A percentile compares a stretch with the other conserved stretches of the same genome.
phyloP scores from a whole-genome alignment of 108 stramenopile species.

The Discostella pseudostelligera region DNA sequence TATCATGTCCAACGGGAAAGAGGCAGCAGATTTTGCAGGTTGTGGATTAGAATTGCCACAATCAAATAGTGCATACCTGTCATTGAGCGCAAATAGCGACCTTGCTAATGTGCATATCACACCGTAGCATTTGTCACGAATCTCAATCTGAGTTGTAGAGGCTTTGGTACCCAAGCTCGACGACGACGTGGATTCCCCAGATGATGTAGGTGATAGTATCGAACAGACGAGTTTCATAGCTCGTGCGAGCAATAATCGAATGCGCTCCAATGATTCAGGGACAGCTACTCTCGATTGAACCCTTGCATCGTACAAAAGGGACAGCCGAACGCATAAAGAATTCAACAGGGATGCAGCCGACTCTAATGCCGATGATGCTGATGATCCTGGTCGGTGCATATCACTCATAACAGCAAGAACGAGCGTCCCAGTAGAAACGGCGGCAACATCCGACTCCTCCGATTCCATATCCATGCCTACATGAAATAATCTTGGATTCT shows the following conservation, averaged over 20 bases:
- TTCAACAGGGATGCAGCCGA: constrained; percentile 64
- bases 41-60: constrained; percentile 20
- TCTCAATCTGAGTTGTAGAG: constrained; percentile 40
- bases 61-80: constrained; percentile 33
- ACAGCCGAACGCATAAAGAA: constrained; percentile 53
- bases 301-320: constrained; percentile 47
- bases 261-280: constrained; percentile 13
- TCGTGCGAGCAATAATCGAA: constrained; percentile 38
- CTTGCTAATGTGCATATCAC: constrained; percentile 63
- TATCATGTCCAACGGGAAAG: constrained; percentile 27
- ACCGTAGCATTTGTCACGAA: constrained; percentile 74
- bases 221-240: constrained; percentile 46
- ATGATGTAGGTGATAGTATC: constrained; percentile 43
- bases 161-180: constrained; percentile 32
- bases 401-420: constrained; percentile 28
- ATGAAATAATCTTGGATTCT: constrained; percentile 53
- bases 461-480: constrained; percentile 20
- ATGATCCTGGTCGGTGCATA: constrained; percentile 39
- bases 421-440: constrained; percentile 46
- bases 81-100: constrained; percentile 41
- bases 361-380: constrained; percentile 39
- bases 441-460: constrained; percentile 32
- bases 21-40: constrained; percentile 2
- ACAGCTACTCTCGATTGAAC: neutral
- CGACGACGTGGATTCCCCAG: constrained; percentile 35